Conservation (phyloP, 768 basidiomycete genomes). For the Auricularia heimuer region DNA sequence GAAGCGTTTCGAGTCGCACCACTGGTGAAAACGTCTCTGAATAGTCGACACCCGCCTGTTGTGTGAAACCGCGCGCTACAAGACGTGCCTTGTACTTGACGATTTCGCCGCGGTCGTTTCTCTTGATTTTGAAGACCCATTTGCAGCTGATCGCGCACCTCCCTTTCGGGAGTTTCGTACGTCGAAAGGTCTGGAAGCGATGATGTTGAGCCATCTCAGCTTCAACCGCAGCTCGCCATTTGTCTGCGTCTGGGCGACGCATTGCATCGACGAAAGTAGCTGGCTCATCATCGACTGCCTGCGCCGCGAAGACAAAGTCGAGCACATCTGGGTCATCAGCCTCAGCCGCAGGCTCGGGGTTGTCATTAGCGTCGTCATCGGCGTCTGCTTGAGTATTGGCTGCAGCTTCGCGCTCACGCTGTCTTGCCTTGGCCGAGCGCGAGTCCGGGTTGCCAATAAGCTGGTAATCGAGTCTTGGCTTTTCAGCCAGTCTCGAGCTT, state of each 20-base stretch:
- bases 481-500: neutral
- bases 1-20: neutral
- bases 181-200: slow-evolving; percentile 16
- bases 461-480: neutral
- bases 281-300: slow-evolving; percentile 12
- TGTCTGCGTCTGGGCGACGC: slow-evolving; percentile 7
- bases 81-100: slow-evolving; percentile 8
- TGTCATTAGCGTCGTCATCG: neutral
- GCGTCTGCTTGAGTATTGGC: neutral
- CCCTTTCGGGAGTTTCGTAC: slow-evolving; percentile 2
- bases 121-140: slow-evolving; percentile 2
- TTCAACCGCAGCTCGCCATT: slow-evolving; percentile 17
- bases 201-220: slow-evolving; percentile 15
- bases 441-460: neutral
- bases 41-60: slow-evolving; percentile 5
- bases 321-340: neutral
- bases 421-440: neutral
- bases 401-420: neutral
- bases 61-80: slow-evolving; percentile 5
- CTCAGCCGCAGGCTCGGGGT: too few species aligned
- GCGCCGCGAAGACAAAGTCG: neutral
- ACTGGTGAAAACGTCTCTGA: slow-evolving; percentile 7
- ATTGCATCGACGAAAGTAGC: slow-evolving; percentile 14
- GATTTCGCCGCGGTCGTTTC: neutral
- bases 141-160: neutral